Percentiles rank a stretch among this genome's conserved stretches.
Evolutionary conservation across 495 filamentous ascomycete genomes (phyloP).

Genomic region (Xylaria palmicola): DNA sequence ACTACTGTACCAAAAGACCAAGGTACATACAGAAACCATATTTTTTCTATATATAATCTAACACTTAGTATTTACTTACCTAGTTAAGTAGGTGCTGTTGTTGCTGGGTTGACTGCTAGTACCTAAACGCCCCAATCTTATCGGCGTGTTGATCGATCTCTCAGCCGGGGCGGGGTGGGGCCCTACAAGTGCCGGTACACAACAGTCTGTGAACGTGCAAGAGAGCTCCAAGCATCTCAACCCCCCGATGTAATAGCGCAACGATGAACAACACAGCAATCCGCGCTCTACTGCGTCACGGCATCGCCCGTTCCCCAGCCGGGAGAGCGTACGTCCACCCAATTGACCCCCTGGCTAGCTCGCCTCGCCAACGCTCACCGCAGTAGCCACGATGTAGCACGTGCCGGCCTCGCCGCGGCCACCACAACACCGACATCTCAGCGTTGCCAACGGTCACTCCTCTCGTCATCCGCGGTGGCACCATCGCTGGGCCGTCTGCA

Average conservation of each 20-base stretch:
- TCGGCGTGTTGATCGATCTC: background rate
- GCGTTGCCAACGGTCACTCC: background rate
- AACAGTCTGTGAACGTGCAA: too few species aligned
- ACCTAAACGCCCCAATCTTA: background rate
- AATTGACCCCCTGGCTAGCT: conserved; percentile 22
- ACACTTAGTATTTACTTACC: background rate
- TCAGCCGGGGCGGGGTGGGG: background rate
- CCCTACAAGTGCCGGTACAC: too few species aligned
- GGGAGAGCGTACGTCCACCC: conserved; percentile 17
- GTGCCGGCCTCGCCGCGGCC: background rate
- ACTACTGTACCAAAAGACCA: too few species aligned
- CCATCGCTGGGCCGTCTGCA: background rate
- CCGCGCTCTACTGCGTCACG: conserved; percentile 19
- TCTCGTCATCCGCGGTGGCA: background rate
- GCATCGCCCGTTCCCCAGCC: conserved; percentile 11
- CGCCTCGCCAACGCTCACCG: background rate
- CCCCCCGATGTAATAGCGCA: background rate
- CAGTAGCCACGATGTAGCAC: conserved; percentile 19
- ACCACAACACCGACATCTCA: background rate
- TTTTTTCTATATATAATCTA: too few species aligned
- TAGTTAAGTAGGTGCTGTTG: background rate
- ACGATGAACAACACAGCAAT: conserved; percentile 11
- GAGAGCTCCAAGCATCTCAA: background rate
- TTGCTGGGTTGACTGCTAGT: too few species aligned
- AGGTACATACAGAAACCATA: too few species aligned